Evolutionary conservation across 805 yeast species (phyloP), one percentile per base, ranked within the genome.

Genomic region (Myxozyma mucilagina): DNA sequence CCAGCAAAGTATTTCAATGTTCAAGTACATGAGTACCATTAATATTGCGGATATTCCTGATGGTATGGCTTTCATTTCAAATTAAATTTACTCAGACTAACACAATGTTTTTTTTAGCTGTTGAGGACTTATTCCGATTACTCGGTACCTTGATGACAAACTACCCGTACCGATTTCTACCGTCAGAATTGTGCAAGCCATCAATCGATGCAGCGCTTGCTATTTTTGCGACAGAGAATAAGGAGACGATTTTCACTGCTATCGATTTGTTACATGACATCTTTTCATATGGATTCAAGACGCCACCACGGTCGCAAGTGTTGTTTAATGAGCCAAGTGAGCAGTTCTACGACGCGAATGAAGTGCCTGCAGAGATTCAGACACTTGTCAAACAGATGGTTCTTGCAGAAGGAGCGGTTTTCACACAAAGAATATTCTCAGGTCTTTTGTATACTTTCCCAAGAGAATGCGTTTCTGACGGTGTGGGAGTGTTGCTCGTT

Each of bases 61-160:
- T 72, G 79, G 57, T 60, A 31, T n/a, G n/a, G 11, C 31, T 18
- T 51, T n/a, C 6, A 10, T 13, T 16, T 43, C 14, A 10, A 2
- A 11, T 13, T 49, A 6, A 18, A 41, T 8, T 7, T 8, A 7
- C n/a, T 20, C 41, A 4, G 8, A 41, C 32, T 24, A 50, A 32
- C 32, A 35, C 8, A 31, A n/a, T 31, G 20, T 14, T 18, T 35
- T 20, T 16, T 36, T 5, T 45, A 56, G 67, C 89, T 35, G 78
- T 91, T 50, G 97, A 93, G 74, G 97, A 92, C 76, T 92, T 86
- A 71, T 89, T 86, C 80, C 78, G 92, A 64, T 86, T 90, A 87
- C 79, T 87, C 75, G 79, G 82, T 64, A 96, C 90, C 71, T 77
- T 90, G 54, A 74, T 91, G 55, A 87, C 87, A 87, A 89, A 83